A percentile compares a stretch with the other conserved stretches of the same genome.
phyloP scores from a whole-genome alignment of 768 basidiomycete species.

The Mycena amicta region DNA sequence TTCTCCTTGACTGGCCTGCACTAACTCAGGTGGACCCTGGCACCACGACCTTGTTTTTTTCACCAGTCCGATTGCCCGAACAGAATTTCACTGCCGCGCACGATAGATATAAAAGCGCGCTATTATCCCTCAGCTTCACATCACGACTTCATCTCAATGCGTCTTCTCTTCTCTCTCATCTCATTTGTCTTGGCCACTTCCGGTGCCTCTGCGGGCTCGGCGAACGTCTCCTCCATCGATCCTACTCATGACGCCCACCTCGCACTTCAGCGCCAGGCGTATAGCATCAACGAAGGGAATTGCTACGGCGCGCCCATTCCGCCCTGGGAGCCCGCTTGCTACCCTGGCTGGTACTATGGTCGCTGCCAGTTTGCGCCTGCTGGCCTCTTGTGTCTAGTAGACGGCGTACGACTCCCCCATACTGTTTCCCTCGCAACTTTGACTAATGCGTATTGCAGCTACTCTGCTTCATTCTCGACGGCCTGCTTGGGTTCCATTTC shows the following conservation, averaged over 20 bases:
- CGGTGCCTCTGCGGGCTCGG: not conserved
- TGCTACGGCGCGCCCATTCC: constrained; percentile 15
- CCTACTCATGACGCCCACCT: not conserved
- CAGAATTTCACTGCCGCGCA: constrained; percentile 2
- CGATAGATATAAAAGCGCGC: too few relatives aligned
- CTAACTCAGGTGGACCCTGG: not conserved
- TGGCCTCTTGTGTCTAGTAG: constrained; percentile 9
- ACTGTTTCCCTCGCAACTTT: not conserved
- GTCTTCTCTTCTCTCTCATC: constrained; percentile 6
- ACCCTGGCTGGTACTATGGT: constrained; percentile 22
- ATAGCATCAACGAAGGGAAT: not conserved
- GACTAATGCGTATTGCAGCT: constrained; percentile 1
- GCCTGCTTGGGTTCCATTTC: constrained; percentile 1
- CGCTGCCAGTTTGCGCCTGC: not conserved
- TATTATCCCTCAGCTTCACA: too few relatives aligned
- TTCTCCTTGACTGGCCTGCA: not conserved
- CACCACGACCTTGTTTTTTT: not conserved
- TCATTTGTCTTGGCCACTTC: not conserved
- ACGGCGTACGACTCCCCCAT: not conserved
- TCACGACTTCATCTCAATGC: too few relatives aligned
- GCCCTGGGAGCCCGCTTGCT: not conserved
- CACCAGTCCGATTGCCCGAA: not conserved
- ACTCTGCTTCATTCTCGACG: constrained; percentile 4
- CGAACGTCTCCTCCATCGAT: not conserved
- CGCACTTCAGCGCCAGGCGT: not conserved